These are phyloP conservation scores for Penicillium coffeae DNA, from an alignment of 495 filamentous ascomycete species.

Conservation along the genomic window DNA sequence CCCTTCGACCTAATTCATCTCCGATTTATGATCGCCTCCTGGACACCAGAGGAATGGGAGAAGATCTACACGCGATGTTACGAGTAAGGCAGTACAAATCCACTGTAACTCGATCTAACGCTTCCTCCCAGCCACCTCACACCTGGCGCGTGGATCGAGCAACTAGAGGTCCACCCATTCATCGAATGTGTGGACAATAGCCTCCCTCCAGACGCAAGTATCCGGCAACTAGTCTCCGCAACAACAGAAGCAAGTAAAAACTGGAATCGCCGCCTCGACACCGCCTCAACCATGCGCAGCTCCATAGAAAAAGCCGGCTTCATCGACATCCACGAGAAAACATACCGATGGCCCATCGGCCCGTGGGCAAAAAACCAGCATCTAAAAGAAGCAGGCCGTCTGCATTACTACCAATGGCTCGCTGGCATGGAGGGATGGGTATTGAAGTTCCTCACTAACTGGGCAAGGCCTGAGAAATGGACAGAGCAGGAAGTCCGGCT, in stretches of 20 bases:
- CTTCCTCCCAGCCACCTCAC: background rate
- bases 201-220: constrained; percentile 20
- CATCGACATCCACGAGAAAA: constrained; percentile 11
- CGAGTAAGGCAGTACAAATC: background rate
- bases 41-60: constrained; percentile 15
- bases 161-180: constrained; percentile 42
- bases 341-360: constrained; percentile 5
- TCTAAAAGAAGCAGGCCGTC: constrained; percentile 6
- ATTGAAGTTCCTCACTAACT: constrained; percentile 4
- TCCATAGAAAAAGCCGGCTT: constrained; percentile 27
- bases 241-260: background rate
- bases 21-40: constrained; percentile 11
- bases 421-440: constrained; percentile 12
- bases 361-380: constrained; percentile 9
- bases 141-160: constrained; percentile 50
- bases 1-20: constrained; percentile 26
- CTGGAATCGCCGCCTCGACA: background rate
- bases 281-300: constrained; percentile 5
- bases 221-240: background rate
- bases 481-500: constrained; percentile 2
- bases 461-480: background rate
- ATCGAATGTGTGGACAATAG: constrained; percentile 40
- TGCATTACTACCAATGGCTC: constrained; percentile 11
- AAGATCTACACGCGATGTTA: constrained; percentile 20
- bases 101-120: background rate